Base-by-base conservation (phyloP, 83 land plant genomes). In the Picea mariana region DNA sequence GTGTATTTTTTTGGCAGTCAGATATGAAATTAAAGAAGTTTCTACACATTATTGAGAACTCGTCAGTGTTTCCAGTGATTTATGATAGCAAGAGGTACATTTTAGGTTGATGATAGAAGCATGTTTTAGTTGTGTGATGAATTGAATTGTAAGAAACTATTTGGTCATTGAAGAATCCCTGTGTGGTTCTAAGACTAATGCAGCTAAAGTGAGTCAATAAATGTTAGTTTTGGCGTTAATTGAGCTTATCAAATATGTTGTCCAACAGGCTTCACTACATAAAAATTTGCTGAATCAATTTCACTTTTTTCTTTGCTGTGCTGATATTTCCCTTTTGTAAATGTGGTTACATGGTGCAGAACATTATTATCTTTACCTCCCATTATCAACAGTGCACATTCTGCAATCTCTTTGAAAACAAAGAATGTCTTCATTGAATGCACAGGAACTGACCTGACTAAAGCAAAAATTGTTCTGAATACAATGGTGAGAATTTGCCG, bases 351-450 rank as follows among this genome's bases (percentile, higher is more conserved):
- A 44, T 72, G 76, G 17, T 87, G 78, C 95, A 97, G 99, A 85
- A 93, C 89, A 62, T 98, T 97, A 11, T 82, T 97, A 68, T 97
- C 99, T 63, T 83, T 96, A 58, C 99, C 99, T 42, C 99, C 98
- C 77, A 97, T 97, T 55, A 97, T 97, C 21, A 97, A 97, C 88
- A 88, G 98, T 78, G 98, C 98, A 24, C 99, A 95, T 87, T 97
- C 99, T 21, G 98, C 99, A 47, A 97, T 97, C 62, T 86, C 90
- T 26, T 83, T 97, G 81, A 86, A 88, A 82, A 97, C 99, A 20
- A 97, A 89, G 87, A 95, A 95, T 88, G 92, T 97, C 11, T 91
- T 97, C 60, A 94, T 97, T 77, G 99, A 97, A 85, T 97, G 99
- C 85, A 97, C 99, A 73, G 99, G 98, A 38, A 95, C 98, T 47